These are phyloP conservation scores for Verticillium nonalfalfae DNA, from an alignment of 2,329 filamentous ascomycete genomes.

Conservation along the genomic window DNA sequence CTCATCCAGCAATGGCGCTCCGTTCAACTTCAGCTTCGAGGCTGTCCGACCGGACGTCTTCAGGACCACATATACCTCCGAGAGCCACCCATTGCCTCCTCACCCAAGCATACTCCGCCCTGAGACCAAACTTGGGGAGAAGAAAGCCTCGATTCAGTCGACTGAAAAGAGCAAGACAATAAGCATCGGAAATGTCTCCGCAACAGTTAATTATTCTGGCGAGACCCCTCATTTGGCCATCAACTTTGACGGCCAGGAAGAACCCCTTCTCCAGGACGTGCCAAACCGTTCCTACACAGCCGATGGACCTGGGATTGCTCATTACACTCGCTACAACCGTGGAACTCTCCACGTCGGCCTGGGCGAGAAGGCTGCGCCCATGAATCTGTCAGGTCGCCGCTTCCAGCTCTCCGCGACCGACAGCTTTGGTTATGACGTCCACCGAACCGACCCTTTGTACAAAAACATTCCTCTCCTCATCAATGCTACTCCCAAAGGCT, in stretches of 20 bases:
- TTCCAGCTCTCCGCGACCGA: slow-evolving; percentile 65
- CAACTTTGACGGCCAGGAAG: slow-evolving; percentile 36
- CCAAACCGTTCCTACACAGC: slow-evolving; percentile 59
- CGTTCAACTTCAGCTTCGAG: slow-evolving; percentile 57
- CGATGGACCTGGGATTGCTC: slow-evolving; percentile 54
- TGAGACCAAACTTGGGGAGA: slow-evolving; percentile 20
- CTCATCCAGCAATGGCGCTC: slow-evolving; percentile 13
- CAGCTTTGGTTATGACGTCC: slow-evolving; percentile 67
- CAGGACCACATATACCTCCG: slow-evolving; percentile 59
- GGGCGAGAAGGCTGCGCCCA: slow-evolving; percentile 66
- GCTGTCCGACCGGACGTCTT: slow-evolving; percentile 57
- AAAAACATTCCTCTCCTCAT: slow-evolving; percentile 71
- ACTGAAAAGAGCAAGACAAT: slow-evolving; percentile 32
- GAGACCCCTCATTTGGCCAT: slow-evolving; percentile 51
- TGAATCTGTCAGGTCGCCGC: slow-evolving; percentile 61
- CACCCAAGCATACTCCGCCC: slow-evolving; percentile 50
- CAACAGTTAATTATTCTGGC: slow-evolving; percentile 51
- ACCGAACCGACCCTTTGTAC: slow-evolving; percentile 66
- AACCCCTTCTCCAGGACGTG: slow-evolving; percentile 55
- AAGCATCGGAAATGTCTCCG: slow-evolving; percentile 39
- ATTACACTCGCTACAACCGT: slow-evolving; percentile 58
- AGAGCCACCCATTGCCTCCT: slow-evolving; percentile 56
- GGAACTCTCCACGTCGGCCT: slow-evolving; percentile 62
- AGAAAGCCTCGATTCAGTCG: slow-evolving; percentile 22
- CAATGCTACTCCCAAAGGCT: slow-evolving; percentile 58